phyloP scores from a whole-genome alignment of 1,284 basidiomycete genomes.

The Butyriboletus appendiculatus region DNA sequence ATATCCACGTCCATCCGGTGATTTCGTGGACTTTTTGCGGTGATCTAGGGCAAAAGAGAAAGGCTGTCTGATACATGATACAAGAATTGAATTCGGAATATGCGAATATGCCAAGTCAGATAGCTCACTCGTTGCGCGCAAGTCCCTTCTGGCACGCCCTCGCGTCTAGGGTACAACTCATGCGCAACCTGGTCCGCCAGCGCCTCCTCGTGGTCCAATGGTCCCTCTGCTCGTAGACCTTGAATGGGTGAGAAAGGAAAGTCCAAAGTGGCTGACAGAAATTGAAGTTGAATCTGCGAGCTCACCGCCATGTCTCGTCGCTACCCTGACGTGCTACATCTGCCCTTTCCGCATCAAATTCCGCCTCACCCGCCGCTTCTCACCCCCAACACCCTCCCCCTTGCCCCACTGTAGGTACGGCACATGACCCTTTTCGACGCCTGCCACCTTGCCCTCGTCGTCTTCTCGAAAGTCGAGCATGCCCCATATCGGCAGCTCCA shows the following conservation, averaged over 20 bases:
- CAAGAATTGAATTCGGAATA: not conserved
- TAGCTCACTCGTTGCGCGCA: slow-evolving; percentile 1
- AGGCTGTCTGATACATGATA: not conserved
- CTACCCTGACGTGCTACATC: slow-evolving; percentile 41
- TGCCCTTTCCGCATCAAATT: slow-evolving; percentile 88
- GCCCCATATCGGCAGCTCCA: slow-evolving; percentile 87
- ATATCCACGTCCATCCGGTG: no score
- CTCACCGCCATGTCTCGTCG: not conserved
- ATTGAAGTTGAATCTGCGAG: not conserved
- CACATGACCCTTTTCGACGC: slow-evolving; percentile 59
- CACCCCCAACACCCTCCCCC: slow-evolving; percentile 64
- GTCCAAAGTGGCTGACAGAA: not conserved
- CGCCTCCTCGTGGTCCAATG: slow-evolving; percentile 47
- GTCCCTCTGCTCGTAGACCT: slow-evolving; percentile 31
- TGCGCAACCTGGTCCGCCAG: slow-evolving; percentile 54
- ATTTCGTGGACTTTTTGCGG: no score
- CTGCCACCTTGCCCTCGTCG: slow-evolving; percentile 49
- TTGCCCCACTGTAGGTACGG: slow-evolving; percentile 85
- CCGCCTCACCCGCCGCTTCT: slow-evolving; percentile 73
- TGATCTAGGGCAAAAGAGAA: no score
- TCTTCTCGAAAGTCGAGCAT: slow-evolving; percentile 73
- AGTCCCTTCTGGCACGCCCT: slow-evolving; percentile 6
- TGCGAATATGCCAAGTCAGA: not conserved
- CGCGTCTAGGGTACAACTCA: slow-evolving; percentile 50
- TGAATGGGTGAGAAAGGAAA: not conserved